Conservation (phyloP, 169 alveolate species). For the Plasmodium relictum region DNA sequence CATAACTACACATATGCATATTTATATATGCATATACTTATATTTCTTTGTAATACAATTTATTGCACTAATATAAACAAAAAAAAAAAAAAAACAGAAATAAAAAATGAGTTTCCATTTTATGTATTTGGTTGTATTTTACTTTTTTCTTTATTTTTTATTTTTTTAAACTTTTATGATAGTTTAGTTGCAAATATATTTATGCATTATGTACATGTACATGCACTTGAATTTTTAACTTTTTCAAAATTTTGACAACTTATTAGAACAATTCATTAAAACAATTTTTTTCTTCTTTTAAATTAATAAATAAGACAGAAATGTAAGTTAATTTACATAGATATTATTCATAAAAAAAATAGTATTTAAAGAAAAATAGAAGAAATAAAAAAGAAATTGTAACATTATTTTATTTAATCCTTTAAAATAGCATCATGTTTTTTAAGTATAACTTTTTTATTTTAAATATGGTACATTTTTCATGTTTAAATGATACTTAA, state of each 20-base stretch:
- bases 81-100: background rate
- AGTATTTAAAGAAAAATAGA: background rate
- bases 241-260: background rate
- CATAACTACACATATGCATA: conserved; percentile 3
- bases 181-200: background rate
- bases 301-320: no score
- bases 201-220: conserved; percentile 41
- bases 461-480: conserved; percentile 18
- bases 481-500: background rate
- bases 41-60: background rate
- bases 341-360: background rate
- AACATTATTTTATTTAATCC: conserved; percentile 20
- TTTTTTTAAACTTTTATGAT: background rate
- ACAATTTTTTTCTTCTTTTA: conserved; percentile 13
- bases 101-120: background rate
- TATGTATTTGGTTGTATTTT: background rate
- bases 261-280: conserved; percentile 22
- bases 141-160: background rate
- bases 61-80: conserved; percentile 1
- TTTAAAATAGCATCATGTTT: background rate
- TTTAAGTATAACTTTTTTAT: background rate
- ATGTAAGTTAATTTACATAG: background rate
- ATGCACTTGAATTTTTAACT: conserved; percentile 14
- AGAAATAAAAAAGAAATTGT: conserved; percentile 7
- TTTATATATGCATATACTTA: background rate